Base-by-base conservation (phyloP, 1,139 yeast species). In the Zhuliangozyma parablackwelliae region DNA sequence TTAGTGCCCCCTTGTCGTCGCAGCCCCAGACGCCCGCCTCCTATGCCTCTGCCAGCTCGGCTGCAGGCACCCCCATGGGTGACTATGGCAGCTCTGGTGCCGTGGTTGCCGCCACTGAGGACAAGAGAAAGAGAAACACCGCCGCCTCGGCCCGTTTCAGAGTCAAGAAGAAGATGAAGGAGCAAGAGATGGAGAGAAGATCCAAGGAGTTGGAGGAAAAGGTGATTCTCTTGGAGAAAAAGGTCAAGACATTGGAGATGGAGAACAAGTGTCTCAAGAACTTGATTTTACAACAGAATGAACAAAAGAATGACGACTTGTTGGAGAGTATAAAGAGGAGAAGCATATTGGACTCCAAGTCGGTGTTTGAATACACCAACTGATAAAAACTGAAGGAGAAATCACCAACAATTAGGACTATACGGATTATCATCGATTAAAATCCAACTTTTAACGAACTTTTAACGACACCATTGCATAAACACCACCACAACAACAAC, bases 261-360 rank as follows among this genome's bases (percentile, higher is more conserved):
- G 96, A 88, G 61, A 88, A 88, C 66, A 78, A 78, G 52, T 72
- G 92, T 63, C 69, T 75, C 41, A 71, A 69, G 52, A 68, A 65
- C 45, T 56, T 76, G 47, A 67, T 76, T 21, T 57, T 72, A 34
- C 72, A 74, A 49, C 72, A 73, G 52, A 69, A 66, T 49, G 78
- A 73, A 47, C 59, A 65, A 40, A 63, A 65, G 48, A 65, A 66
- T 49, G 49, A 53, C 31, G 66, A 65, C 39, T 57, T 69, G 40
- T 59, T 70, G 45, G 72, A 69, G 43, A 49, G 50, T 34, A 69
- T 70, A 44, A 70, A 69, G 50, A 63, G 62, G 50, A 63, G 71
- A 50, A 63, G 72, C 25, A 59, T 59, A 26, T 43, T 54, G 42
- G 63, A 56, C 38, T 56, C 62, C n/a, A 50, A 54, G 34, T 55